phyloP scores from a whole-genome alignment of 345 rosid genomes.

The Clausena lansium region DNA sequence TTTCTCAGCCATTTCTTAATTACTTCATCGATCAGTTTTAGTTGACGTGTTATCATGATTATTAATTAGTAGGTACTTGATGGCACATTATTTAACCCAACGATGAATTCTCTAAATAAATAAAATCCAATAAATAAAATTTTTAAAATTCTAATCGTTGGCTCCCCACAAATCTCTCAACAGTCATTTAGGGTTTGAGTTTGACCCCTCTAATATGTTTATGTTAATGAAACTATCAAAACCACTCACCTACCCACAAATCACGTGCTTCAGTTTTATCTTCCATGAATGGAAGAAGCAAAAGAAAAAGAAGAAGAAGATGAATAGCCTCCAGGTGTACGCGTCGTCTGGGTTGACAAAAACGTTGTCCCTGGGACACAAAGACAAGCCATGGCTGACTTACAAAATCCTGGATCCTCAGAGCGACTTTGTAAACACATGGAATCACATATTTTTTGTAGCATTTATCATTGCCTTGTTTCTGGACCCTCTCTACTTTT shows the following conservation, averaged over 20 bases:
- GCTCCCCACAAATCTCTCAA: too few species aligned
- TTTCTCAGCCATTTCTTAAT: too few species aligned
- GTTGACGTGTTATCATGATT: too few species aligned
- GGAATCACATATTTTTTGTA: constrained; percentile 75
- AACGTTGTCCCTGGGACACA: constrained; percentile 26
- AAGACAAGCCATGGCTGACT: constrained; percentile 43
- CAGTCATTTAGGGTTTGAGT: too few species aligned
- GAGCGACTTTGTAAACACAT: constrained; percentile 49
- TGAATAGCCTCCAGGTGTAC: constrained; percentile 39
- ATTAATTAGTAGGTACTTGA: too few species aligned
- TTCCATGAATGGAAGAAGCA: not conserved
- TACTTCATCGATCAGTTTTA: too few species aligned
- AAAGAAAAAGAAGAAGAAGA: constrained; percentile 17
- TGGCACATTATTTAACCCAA: too few species aligned
- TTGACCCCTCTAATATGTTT: too few species aligned
- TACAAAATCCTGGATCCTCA: constrained; percentile 65
- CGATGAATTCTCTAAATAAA: too few species aligned
- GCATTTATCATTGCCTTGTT: constrained; percentile 67
- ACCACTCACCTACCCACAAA: not conserved
- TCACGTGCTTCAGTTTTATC: not conserved
- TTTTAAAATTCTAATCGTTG: too few species aligned
- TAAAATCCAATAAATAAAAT: too few species aligned
- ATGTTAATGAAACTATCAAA: not conserved
- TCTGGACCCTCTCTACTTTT: constrained; percentile 85
- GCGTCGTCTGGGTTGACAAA: constrained; percentile 33